These are phyloP conservation scores for Pueraria montana DNA, from an alignment of 306 rosid genomes.

Conservation along the genomic window DNA sequence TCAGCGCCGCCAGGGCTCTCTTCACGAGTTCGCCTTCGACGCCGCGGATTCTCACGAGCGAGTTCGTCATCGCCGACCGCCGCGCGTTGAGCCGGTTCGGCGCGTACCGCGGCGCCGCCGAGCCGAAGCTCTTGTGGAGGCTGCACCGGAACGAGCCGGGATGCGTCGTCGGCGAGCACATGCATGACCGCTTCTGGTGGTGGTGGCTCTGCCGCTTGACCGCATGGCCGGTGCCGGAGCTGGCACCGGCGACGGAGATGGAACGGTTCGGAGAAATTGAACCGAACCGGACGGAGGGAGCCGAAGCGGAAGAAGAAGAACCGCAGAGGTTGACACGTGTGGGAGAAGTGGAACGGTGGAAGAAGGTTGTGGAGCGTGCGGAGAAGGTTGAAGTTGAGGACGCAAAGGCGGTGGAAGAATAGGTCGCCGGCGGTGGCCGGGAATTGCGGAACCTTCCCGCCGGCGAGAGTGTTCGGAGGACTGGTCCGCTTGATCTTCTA, in stretches of 20 bases:
- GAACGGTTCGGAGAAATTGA: constrained; percentile 70
- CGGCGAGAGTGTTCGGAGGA: constrained; percentile 59
- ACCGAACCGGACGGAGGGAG: constrained; percentile 66
- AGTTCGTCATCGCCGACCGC: constrained; percentile 89
- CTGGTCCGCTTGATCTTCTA: constrained; percentile 67
- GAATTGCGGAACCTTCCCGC: constrained; percentile 56
- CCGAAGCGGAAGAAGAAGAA: constrained; percentile 49
- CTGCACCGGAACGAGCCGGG: constrained; percentile 89
- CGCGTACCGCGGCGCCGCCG: constrained; percentile 49
- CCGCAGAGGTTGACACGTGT: constrained; percentile 59
- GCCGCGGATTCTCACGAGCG: constrained; percentile 76
- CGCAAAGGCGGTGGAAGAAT: constrained; percentile 67
- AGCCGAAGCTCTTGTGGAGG: constrained; percentile 63
- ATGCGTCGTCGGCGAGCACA: constrained; percentile 85
- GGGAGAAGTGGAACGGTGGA: constrained; percentile 66
- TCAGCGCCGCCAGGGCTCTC: constrained; percentile 71
- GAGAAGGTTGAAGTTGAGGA: constrained; percentile 71
- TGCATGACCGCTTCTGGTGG: constrained; percentile 67
- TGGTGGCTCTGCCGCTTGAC: constrained; percentile 54
- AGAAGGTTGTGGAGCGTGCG: constrained; percentile 56
- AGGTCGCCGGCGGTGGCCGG: constrained; percentile 23
- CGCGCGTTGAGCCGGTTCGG: constrained; percentile 75
- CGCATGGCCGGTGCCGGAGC: constrained; percentile 48
- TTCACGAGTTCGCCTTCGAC: constrained; percentile 79
- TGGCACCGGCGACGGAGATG: constrained; percentile 53